Evolutionary conservation across 83 land plant species (phyloP), one percentile per base, ranked within the genome.

Genomic region (Thuja plicata): DNA sequence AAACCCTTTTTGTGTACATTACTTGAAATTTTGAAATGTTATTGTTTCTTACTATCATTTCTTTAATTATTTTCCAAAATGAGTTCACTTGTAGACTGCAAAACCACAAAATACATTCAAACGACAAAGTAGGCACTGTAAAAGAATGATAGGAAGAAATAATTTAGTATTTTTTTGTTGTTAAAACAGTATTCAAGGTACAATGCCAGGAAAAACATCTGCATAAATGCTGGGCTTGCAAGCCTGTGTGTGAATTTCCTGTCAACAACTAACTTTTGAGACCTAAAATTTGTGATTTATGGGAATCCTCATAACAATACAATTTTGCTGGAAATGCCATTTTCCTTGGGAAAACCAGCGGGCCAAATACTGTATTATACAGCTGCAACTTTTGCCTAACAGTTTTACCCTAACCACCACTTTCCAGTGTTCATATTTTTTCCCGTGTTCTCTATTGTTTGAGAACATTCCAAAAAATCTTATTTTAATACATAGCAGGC

Each of bases 251-350:
- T 83, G 55, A n/a, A 83, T 76, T 34, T 32, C 79, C 6, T 11
- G 38, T 38, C 55, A 27, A 52, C 52, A 4, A 83, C 32, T 83
- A 83, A 46, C 50, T 83, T 46, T 83, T 83, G 13, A 9, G 27
- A 45, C 52, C 54, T 43, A 83, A n/a, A 46, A 80, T 80, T 32
- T 43, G 11, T 83, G 55, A 6, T 46, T 12, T 46, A 46, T 83
- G 43, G 85, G 32, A 30, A 21, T 80, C 41, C 54, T 83, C 35
- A 46, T n/a, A 83, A 27, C 52, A 82, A 83, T 83, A 83, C 84
- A 81, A 43, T 45, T 81, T 43, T 83, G 85, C 85, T 83, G 85
- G 54, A 83, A 82, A 48, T n/a, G 50, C 54, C 85, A 83, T n/a
- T 46, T 83, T 83, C 55, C 35, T 13, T 83, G 55, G 54, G 55